These are phyloP conservation scores for Hymenochaete sp. DNA, from an alignment of 1,284 basidiomycete genomes.

Conservation along the genomic window DNA sequence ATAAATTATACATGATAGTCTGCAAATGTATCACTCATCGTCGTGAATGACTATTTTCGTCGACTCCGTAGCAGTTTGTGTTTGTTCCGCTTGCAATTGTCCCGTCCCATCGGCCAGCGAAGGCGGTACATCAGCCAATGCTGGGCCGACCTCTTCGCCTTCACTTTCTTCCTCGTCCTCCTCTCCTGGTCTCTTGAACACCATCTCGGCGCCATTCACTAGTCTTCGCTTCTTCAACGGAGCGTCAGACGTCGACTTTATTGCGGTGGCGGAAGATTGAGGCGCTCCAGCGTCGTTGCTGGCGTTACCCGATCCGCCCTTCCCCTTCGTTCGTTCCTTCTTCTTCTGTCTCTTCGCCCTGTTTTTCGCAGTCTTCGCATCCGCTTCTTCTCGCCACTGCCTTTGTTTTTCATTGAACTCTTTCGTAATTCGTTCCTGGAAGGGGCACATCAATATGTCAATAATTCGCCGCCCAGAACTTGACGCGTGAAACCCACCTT, in stretches of 20 bases:
- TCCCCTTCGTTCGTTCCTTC: constrained; percentile 57
- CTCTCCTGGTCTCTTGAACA: constrained; percentile 34
- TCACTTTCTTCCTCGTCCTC: constrained; percentile 26
- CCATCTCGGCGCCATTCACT: constrained; percentile 31
- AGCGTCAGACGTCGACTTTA: constrained; percentile 21
- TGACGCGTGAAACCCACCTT: constrained; percentile 45
- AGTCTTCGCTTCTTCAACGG: constrained; percentile 42
- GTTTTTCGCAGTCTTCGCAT: constrained; percentile 89
- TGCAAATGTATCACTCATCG: constrained; percentile 22
- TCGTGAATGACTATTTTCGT: constrained; percentile 23
- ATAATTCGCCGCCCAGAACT: background rate
- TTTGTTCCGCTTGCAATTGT: background rate
- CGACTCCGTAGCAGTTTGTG: constrained; percentile 16
- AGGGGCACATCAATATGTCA: background rate
- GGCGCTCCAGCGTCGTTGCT: constrained; percentile 16
- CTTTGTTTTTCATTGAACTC: constrained; percentile 63
- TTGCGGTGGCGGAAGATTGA: too few relatives aligned
- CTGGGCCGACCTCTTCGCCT: constrained; percentile 21
- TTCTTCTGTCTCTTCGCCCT: constrained; percentile 85
- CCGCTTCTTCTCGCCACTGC: constrained; percentile 55
- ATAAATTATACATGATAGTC: too few relatives aligned
- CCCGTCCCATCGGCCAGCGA: background rate
- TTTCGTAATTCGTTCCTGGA: constrained; percentile 52
- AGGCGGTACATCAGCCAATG: background rate
- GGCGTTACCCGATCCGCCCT: constrained; percentile 23